Base-by-base conservation (phyloP, 2,329 filamentous ascomycete genomes). In the Falciphora oryzae region DNA sequence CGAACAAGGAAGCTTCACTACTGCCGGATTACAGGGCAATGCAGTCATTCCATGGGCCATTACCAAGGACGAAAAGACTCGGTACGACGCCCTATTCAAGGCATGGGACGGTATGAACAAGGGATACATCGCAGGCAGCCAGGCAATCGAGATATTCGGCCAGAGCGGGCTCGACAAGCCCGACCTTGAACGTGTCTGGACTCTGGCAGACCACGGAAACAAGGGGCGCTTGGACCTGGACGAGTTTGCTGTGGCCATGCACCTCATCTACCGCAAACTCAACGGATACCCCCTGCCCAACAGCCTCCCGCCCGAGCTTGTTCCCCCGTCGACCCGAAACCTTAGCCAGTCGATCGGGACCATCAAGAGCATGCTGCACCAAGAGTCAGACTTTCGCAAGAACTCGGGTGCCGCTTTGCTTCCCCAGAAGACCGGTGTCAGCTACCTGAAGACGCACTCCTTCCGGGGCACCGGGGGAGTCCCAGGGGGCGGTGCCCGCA, bases 221-320 rank as follows among this genome's bases (percentile, higher is more conserved):
- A 95, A 95, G 75, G 95, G 95, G 25, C 90, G 93, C 65, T 84
- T 99, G 35, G 93, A 99, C 71, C 86, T 98, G 72, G 95, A 99
- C 74, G 95, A 99, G 73, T 99, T 99, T 73, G 93, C 95, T 11
- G 94, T 99, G 63, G 93, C 93, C 13, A 99, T 99, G 95, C 95
- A 99, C 83, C 80, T 99, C 77, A 99, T 99, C 71, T 99, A 99
- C 79, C 86, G 95, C 71, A 97, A 96, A 75, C 84, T 99, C 63
- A 98, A 99, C 72, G 94, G 94, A 50, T 98, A 98, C 73, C 93
- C 94, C 1, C 83, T 98, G 38, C 95, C 95, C 22, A 91, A 88
- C 71, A 89, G 89, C 59, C 83, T 99, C 14, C 95, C 95, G 11
- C 87, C 95, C 0, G 95, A 99, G 80, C 85, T 99, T 66, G 89